A percentile compares a stretch with the other conserved stretches of the same genome.
These are phyloP conservation scores for Epichloe amarillans DNA, from an alignment of 2,329 filamentous ascomycete species.

Conservation along the genomic window DNA sequence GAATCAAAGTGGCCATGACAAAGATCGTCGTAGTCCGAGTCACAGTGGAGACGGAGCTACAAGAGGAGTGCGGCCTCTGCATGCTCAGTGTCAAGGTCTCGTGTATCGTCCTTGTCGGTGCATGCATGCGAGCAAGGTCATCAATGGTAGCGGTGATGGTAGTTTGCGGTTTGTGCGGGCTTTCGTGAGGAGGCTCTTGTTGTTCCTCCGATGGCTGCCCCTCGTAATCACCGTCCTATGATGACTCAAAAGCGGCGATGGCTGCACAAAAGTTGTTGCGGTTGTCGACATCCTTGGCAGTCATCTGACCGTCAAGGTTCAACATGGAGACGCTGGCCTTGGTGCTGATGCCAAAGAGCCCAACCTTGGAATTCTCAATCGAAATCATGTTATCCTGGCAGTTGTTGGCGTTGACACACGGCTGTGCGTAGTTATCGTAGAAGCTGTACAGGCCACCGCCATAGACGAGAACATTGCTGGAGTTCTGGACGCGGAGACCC, in stretches of 20 bases:
- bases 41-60: constrained; percentile 7
- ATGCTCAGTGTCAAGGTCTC: not conserved
- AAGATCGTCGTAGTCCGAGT: constrained; percentile 11
- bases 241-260: constrained; percentile 35
- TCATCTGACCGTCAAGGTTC: constrained; percentile 41
- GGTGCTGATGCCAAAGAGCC: constrained; percentile 58
- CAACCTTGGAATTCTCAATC: constrained; percentile 52
- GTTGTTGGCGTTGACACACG: constrained; percentile 50
- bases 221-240: constrained; percentile 9
- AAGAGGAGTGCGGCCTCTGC: not conserved
- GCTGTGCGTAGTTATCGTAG: constrained; percentile 69
- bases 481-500: constrained; percentile 60
- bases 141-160: not conserved
- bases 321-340: constrained; percentile 67
- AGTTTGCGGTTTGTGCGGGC: not conserved
- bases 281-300: constrained; percentile 46
- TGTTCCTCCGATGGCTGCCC: not conserved
- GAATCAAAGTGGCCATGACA: constrained; percentile 7
- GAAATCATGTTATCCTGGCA: constrained; percentile 72
- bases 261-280: constrained; percentile 52
- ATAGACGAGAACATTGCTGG: constrained; percentile 53
- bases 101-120: not conserved
- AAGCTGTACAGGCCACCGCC: constrained; percentile 70
- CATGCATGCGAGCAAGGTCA: not conserved
- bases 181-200: not conserved